phyloP scores from a whole-genome alignment of 108 stramenopile genomes.

The Nitzschia palea region DNA sequence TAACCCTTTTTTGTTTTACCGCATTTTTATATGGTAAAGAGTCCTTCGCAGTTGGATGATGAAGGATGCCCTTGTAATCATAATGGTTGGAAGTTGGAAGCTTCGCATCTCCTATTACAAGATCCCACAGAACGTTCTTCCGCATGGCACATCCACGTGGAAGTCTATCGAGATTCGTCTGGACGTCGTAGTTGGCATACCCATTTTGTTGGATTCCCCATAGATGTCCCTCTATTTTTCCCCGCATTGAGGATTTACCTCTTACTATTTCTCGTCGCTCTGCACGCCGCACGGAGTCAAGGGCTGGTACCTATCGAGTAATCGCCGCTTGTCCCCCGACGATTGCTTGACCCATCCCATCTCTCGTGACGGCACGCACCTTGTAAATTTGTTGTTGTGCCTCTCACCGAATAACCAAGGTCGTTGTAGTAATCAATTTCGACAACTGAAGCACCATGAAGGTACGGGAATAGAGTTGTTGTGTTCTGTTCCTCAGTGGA shows the following conservation, averaged over 20 bases:
- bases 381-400: background rate
- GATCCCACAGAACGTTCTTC: background rate
- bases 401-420: no score
- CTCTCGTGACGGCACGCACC: no score
- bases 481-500: no score
- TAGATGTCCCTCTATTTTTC: background rate
- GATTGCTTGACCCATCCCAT: no score
- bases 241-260: background rate
- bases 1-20: no score
- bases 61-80: no score
- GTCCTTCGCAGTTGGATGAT: no score
- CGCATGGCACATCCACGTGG: background rate
- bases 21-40: no score
- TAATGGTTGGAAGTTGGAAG: no score
- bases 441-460: background rate
- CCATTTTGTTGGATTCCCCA: background rate
- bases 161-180: background rate
- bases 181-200: background rate
- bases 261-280: slow-evolving; percentile 15
- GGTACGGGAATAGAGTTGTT: no score
- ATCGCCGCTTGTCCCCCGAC: no score
- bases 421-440: background rate
- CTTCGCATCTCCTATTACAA: background rate
- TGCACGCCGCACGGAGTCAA: slow-evolving; percentile 11
- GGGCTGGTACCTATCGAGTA: no score